Evolutionary conservation across 1,284 basidiomycete species (phyloP).

Genomic region (Leccinum angustisporum): DNA sequence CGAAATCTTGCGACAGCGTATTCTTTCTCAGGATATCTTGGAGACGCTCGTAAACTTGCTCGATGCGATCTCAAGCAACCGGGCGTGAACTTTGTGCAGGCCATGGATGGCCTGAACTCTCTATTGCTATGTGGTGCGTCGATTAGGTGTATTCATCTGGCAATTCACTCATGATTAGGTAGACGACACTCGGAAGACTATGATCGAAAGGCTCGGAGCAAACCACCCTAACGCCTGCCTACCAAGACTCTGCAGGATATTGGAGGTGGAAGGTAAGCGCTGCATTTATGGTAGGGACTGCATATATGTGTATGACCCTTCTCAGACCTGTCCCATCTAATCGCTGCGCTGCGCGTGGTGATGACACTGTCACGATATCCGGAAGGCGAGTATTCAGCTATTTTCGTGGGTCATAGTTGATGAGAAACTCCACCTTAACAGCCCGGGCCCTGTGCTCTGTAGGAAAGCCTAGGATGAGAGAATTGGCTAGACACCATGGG

Average conservation of each 20-base stretch:
- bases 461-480: slow-evolving; percentile 12
- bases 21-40: slow-evolving; percentile 20
- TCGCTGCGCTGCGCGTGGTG: slow-evolving; percentile 20
- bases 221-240: background rate
- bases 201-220: slow-evolving; percentile 14
- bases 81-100: slow-evolving; percentile 17
- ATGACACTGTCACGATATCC: slow-evolving; percentile 16
- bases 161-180: background rate
- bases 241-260: slow-evolving; percentile 20
- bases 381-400: slow-evolving; percentile 9
- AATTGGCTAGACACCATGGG: slow-evolving; percentile 14
- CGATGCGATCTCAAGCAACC: slow-evolving; percentile 11
- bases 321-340: slow-evolving; percentile 13
- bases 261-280: slow-evolving; percentile 9
- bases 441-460: slow-evolving; percentile 1
- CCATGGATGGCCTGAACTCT: slow-evolving; percentile 26
- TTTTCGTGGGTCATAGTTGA: background rate
- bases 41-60: slow-evolving; percentile 16
- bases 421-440: background rate
- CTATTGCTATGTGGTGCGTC: slow-evolving; percentile 14
- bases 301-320: background rate
- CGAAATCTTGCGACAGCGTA: slow-evolving; percentile 6
- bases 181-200: slow-evolving; percentile 12
- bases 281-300: background rate
- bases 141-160: background rate